Evolutionary conservation across 768 basidiomycete species (phyloP).

Genomic region (Leccinum fibrillosum): DNA sequence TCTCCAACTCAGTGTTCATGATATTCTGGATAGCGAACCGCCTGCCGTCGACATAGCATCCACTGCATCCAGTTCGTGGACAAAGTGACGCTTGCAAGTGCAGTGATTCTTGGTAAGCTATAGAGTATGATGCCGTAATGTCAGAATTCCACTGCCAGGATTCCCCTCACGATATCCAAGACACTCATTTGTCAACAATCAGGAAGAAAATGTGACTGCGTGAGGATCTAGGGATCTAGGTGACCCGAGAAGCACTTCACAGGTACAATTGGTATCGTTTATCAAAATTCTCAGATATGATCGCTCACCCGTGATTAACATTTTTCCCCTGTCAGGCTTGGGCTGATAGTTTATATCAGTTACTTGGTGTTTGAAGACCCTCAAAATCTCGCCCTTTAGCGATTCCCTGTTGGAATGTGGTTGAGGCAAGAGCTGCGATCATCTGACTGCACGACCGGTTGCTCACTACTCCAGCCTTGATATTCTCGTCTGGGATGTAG

Average conservation of each 20-base stretch:
- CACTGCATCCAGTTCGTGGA: conserved; percentile 78
- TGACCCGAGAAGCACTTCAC: background rate
- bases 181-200: conserved; percentile 62
- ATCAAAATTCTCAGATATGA: background rate
- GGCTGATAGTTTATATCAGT: conserved; percentile 71
- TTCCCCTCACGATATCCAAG: conserved; percentile 38
- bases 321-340: conserved; percentile 47
- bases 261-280: conserved; percentile 63
- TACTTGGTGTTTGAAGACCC: conserved; percentile 73
- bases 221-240: background rate
- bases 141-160: conserved; percentile 9
- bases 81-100: conserved; percentile 65
- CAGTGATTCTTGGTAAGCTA: conserved; percentile 60
- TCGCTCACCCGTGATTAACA: background rate
- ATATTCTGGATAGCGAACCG: no score
- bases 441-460: background rate
- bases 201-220: conserved; percentile 40
- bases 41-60: conserved; percentile 20
- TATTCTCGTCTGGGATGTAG: conserved; percentile 63
- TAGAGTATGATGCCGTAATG: conserved; percentile 38
- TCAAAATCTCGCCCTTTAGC: conserved; percentile 68
- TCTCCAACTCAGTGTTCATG: no score
- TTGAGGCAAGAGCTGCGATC: conserved; percentile 51
- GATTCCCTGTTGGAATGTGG: conserved; percentile 77
- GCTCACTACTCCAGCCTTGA: conserved; percentile 45